Evolutionary conservation across 2,329 filamentous ascomycete genomes (phyloP), one percentile per base, ranked within the genome.

Genomic region (Aulographum hederae): DNA sequence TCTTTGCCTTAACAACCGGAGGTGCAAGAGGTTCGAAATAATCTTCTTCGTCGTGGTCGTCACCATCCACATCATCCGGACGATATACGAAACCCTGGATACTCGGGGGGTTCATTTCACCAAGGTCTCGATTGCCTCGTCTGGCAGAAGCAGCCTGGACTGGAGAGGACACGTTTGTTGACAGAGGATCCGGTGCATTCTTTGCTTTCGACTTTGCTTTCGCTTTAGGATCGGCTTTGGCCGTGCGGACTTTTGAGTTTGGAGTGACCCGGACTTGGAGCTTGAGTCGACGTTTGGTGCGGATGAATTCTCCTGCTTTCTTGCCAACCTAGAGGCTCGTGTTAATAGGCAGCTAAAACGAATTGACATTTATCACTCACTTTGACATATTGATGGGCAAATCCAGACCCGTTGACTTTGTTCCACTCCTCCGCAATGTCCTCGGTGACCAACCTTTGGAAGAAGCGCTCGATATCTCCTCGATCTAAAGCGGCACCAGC

Each of bases 401-500:
- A 85, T 29, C 58, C 58, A 27, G 56, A 58, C 38, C 50, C 56
- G 46, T 75, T 78, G 34, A 72, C 58, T 31, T 68, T 58, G 45
- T 81, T 79, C 20, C 74, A 58, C 52, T 94, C 82, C 11, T 50
- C 53, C 17, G 98, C 57, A 4, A 74, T 80, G 28, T 76, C 74
- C 44, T 91, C 78, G 4, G 67, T 67, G 5, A 80, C 57, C 6
- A 98, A 61, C 30, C 69, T 65, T 45, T 81, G 72, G 43, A 94
- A 81, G n/a, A 95, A 63, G 25, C 84, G 74, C 46, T 93, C 78
- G 10, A 84, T 65, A 45, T 91, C 80, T 21, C 74, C 70, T 43
- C 77, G 72, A 35, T 77, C 73, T 41, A 92, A 56, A 12, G 69
- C 60, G 38, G 21, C 15, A 11, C 78, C 84, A 26, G 66, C 63